Evolutionary conservation across 2,329 filamentous ascomycete genomes (phyloP), one percentile per base, ranked within the genome.

Genomic region (Epichloe gansuensis): DNA sequence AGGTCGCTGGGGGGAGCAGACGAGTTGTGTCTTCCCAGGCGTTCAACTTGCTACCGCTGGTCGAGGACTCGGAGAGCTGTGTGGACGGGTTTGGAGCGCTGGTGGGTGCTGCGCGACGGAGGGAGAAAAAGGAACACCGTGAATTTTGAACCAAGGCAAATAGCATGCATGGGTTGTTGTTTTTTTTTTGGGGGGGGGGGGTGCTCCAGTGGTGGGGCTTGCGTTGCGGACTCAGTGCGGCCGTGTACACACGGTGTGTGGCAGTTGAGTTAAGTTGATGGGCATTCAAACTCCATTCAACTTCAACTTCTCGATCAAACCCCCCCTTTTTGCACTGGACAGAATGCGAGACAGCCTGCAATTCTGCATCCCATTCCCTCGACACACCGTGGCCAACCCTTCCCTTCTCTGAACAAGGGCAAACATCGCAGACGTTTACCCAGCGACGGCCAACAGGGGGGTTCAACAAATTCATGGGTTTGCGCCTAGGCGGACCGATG

Each of bases 401-500:
- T 17, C 17, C 27, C 9, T n/a, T 21, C 12, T 35, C 15, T 13
- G 23, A 36, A 23, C 12, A 13, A 23, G 7, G 25, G 15, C 4
- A 23, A 8, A 11, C 15, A 34, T 31, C 15, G 23, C 42, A 43
- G 36, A 39, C 36, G 12, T 5, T 5, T n/a, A 6, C 5, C 36
- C 15, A 5, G 15, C 36, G 36, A 39, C 36, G 36, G 12, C 12
- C 12, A 39, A 39, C 13, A 42, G 21, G 21, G 11, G 21, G 4
- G 3, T 0, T 13, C 11, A 21, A 21, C 17, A 11, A 6, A 13
- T 48, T 48, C 23, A 48, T 43, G 40, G 13, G n/a, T 45, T 55
- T 51, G 53, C 47, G 21, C 47, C 55, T 53, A 48, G 36, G 51
- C 39, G 42, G 44, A 50, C 50, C 23, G 50, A 55, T 56, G 53